Evolutionary conservation across 345 rosid species (phyloP), one percentile per base, ranked within the genome.

Genomic region (Ailanthus altissimus): DNA sequence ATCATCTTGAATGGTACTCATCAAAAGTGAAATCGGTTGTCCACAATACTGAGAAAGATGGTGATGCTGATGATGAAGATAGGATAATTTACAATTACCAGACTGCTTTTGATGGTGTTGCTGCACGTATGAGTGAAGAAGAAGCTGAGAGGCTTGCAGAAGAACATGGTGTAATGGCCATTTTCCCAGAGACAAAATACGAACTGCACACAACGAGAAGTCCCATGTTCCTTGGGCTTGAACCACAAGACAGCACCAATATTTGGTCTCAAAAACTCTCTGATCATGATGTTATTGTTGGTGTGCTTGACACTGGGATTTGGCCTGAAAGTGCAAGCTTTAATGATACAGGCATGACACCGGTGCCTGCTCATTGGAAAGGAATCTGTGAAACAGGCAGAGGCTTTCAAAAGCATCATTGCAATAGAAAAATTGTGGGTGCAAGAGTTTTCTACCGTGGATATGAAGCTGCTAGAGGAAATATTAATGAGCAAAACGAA

Each of bases 271-370:
- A 87, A 54, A 85, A 80, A 72, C 21, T 79, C 56, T 79, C 70
- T 61, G 97, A 75, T 78, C 92, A 84, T 69, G 97, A 96, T 67
- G 96, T 93, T 5, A 28, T 91, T n/a, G 91, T 91, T 13, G 97
- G 97, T 67, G 86, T 93, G 51, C 85, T 91, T 0, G 94, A 93
- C 75, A 89, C 94, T 16, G 96, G 97, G 15, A 88, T 93, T 45
- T 91, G 94, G 94, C 97, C 97, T 0, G 94, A 93, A 79, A 88
- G 91, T 71, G 77, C 74, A 53, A 91, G 96, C 83, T 91, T 93
- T 75, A 84, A 83, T 72, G 93, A 91, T 63, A 81, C 88, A 0
- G 90, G 92, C 25, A 83, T 93, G 85, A 61, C 85, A 8, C 79
- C 88, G 10, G 84, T 86, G 45, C 96, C 97, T 16, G 78, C 85